phyloP scores from a whole-genome alignment of 148 eudicot genomes.

The Rhododendron kiyosumense region DNA sequence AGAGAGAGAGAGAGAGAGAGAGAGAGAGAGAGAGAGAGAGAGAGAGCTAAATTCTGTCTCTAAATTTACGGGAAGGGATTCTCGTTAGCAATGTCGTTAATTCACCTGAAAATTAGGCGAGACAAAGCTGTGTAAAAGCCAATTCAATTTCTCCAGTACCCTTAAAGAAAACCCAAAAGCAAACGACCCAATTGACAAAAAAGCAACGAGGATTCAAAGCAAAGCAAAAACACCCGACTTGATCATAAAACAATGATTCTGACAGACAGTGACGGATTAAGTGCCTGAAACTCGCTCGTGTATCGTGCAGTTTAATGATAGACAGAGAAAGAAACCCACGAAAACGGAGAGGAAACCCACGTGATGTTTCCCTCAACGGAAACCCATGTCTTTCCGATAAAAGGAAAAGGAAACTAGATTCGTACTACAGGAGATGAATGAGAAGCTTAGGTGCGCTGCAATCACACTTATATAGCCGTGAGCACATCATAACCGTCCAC shows the following conservation, averaged over 20 bases:
- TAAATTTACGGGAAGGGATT: neutral
- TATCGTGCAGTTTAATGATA: neutral
- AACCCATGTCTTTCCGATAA: slow-evolving; percentile 2
- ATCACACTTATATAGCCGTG: neutral
- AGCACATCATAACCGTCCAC: neutral
- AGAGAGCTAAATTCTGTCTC: neutral
- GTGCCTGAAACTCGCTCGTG: neutral
- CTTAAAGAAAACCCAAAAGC: neutral
- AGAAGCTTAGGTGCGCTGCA: neutral
- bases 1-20: slow-evolving; percentile 11
- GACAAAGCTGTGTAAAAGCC: neutral
- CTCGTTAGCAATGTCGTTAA: neutral
- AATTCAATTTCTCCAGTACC: neutral
- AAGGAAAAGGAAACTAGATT: neutral
- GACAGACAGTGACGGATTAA: neutral
- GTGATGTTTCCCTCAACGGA: neutral
- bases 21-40: slow-evolving; percentile 9
- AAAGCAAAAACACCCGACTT: neutral
- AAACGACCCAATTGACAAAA: neutral
- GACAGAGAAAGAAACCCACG: neutral
- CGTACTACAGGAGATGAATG: neutral
- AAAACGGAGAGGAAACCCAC: neutral
- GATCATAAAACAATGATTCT: neutral
- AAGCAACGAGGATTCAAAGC: neutral
- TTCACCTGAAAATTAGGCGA: neutral